These are phyloP conservation scores for Glycyrrhiza uralensis DNA, from an alignment of 306 rosid genomes.

Conservation along the genomic window DNA sequence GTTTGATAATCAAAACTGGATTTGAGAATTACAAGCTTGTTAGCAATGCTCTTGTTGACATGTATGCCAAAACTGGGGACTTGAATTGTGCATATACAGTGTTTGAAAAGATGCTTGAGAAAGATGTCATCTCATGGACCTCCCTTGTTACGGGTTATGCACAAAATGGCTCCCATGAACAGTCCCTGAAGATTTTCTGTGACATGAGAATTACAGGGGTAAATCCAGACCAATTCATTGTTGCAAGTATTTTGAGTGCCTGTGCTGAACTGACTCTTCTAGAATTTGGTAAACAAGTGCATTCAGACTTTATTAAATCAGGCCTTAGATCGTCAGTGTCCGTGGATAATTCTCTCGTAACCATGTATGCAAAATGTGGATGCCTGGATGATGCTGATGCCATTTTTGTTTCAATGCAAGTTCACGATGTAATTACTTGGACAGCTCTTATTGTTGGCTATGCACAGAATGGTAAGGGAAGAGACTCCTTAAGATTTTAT, in stretches of 20 bases:
- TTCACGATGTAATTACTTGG: conserved; percentile 70
- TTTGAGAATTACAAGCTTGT: conserved; percentile 65
- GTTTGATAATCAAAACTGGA: conserved; percentile 69
- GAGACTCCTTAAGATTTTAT: conserved; percentile 67
- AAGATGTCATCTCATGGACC: conserved; percentile 93
- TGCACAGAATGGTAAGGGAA: conserved; percentile 87
- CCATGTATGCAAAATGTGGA: conserved; percentile 93
- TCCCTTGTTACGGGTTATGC: conserved; percentile 82
- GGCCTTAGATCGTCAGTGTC: conserved; percentile 59
- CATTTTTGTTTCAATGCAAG: conserved; percentile 61
- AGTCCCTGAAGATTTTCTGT: conserved; percentile 53
- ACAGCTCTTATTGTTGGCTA: conserved; percentile 91
- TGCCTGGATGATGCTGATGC: conserved; percentile 70
- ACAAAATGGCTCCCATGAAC: conserved; percentile 63
- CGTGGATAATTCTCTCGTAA: conserved; percentile 69
- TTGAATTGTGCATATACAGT: conserved; percentile 53
- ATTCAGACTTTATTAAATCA: conserved; percentile 59
- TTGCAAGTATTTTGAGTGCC: conserved; percentile 77
- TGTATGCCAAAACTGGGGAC: conserved; percentile 70
- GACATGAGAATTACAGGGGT: conserved; percentile 71
- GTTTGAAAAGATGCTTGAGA: conserved; percentile 53
- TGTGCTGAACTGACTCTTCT: conserved; percentile 74
- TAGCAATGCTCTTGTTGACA: conserved; percentile 82
- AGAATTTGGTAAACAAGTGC: conserved; percentile 81
- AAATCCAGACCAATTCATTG: conserved; percentile 58